These are phyloP conservation scores for Erysimum cheiranthoides DNA, from an alignment of 345 rosid species.

Conservation along the genomic window DNA sequence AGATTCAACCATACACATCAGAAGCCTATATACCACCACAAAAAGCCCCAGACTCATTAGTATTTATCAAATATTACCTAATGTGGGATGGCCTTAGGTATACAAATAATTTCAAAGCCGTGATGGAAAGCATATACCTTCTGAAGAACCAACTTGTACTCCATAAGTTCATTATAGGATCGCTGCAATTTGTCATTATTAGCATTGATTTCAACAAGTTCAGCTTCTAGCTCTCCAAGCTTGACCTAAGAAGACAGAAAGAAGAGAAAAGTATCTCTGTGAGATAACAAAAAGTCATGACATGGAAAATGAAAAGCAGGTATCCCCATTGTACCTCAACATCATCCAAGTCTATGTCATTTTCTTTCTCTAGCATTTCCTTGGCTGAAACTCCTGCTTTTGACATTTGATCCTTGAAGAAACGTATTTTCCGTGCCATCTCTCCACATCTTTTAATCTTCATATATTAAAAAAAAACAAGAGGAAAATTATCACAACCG, in stretches of 20 bases:
- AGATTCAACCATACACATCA: conserved; percentile 25
- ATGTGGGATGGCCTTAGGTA: background rate
- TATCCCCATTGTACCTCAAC: conserved; percentile 63
- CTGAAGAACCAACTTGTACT: conserved; percentile 81
- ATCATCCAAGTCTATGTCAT: conserved; percentile 66
- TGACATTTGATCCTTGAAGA: conserved; percentile 89
- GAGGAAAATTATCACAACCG: conserved; percentile 10
- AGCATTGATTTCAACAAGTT: conserved; percentile 88
- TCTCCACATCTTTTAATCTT: conserved; percentile 92
- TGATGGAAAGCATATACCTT: conserved; percentile 60
- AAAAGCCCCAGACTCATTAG: background rate
- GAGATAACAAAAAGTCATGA: conserved; percentile 29
- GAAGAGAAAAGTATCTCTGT: background rate
- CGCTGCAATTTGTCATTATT: conserved; percentile 87
- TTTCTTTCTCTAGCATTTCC: conserved; percentile 45
- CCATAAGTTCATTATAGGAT: conserved; percentile 75
- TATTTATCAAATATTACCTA: background rate
- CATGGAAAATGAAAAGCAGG: conserved; percentile 4
- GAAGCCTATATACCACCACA: conserved; percentile 13
- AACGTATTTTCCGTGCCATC: conserved; percentile 87
- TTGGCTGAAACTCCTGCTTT: conserved; percentile 72
- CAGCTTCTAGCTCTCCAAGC: conserved; percentile 94
- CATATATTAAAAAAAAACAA: conserved; percentile 14
- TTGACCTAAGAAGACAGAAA: conserved; percentile 56
- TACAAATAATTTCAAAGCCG: background rate